Percentiles rank a stretch among this genome's conserved stretches.
These are phyloP conservation scores for Apiotrichum sp. DNA, from an alignment of 1,284 basidiomycete species.

Conservation along the genomic window DNA sequence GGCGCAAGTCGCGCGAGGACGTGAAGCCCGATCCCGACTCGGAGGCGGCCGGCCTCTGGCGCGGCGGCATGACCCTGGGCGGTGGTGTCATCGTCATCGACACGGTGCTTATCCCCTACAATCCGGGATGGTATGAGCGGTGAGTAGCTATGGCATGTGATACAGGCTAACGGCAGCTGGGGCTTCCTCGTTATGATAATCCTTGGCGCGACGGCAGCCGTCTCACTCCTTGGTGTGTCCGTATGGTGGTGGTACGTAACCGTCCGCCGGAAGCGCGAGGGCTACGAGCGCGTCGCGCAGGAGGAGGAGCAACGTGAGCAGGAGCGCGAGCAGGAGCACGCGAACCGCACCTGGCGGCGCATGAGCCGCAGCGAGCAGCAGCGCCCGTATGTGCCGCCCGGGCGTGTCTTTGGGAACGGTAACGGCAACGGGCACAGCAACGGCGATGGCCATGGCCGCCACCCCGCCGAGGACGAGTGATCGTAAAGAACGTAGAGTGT, in stretches of 20 bases:
- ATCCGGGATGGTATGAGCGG: slow-evolving; percentile 70
- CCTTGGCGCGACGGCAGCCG: slow-evolving; percentile 56
- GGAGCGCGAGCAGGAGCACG: slow-evolving; percentile 11
- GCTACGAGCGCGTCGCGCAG: slow-evolving; percentile 10
- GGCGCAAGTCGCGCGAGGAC: slow-evolving; percentile 35
- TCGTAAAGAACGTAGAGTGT: too few species aligned
- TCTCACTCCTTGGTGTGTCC: slow-evolving; percentile 56
- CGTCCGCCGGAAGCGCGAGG: slow-evolving; percentile 6
- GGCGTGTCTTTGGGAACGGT: not conserved
- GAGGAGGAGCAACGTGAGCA: slow-evolving; percentile 8
- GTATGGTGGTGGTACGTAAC: slow-evolving; percentile 56
- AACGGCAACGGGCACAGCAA: not conserved
- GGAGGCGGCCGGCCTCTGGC: slow-evolving; percentile 20
- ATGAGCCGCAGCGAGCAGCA: slow-evolving; percentile 3
- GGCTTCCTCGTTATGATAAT: slow-evolving; percentile 37
- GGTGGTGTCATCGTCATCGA: slow-evolving; percentile 90
- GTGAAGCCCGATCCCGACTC: not conserved
- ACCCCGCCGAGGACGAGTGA: too few species aligned
- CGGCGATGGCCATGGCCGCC: not conserved
- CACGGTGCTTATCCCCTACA: slow-evolving; percentile 72
- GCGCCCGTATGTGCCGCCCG: not conserved
- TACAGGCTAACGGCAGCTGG: slow-evolving; percentile 21
- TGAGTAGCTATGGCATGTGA: not conserved
- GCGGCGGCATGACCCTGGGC: slow-evolving; percentile 45
- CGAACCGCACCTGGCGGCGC: slow-evolving; percentile 12